Base-by-base conservation (phyloP, 345 rosid genomes). In the Barbarea vulgaris region DNA sequence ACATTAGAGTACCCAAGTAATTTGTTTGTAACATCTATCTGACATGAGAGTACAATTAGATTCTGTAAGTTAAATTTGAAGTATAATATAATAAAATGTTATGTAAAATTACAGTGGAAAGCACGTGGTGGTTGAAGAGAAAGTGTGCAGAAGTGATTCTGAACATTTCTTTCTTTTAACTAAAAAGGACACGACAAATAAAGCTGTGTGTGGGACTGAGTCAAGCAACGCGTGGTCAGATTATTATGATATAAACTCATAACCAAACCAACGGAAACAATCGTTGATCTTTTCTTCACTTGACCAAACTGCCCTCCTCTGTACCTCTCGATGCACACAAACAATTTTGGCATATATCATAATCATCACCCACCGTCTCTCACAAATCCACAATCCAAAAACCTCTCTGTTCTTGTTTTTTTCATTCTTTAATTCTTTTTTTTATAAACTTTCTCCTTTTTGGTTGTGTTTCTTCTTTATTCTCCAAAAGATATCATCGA, bases 191-290 rank as follows among this genome's bases (percentile, higher is more conserved):
- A 76, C 61, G 69, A 68, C 74, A 68, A 68, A 68, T 59, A 60
- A 69, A 57, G 48, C 46, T 41, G 58, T 65, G 31, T 7, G 31
- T 33, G 72, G 39, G 69, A 69, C 75, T 61, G 51, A 69, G 75
- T 76, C 79, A 69, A 73, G 63, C 70, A 60, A 76, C 79, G 79
- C 79, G 75, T 76, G 75, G 54, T 8, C 24, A 8, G 10, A 39
- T 74, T 1, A 3, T 33, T n/a, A n/a, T n/a, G n/a, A n/a, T n/a
- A n/a, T n/a, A n/a, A n/a, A 55, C 72, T 65, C 57, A 22, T 28
- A 63, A 52, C 27, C 75, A 46, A 46, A 47, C 34, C 71, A 65
- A 64, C 58, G 3, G 46, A 73, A 73, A 58, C 44, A 5, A 31
- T 58, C 79, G 67, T 51, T 75, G 73, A 58, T 58, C 14, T 18